Conservation (phyloP, 2,329 filamentous ascomycete species). For the Ilyonectria sp. region DNA sequence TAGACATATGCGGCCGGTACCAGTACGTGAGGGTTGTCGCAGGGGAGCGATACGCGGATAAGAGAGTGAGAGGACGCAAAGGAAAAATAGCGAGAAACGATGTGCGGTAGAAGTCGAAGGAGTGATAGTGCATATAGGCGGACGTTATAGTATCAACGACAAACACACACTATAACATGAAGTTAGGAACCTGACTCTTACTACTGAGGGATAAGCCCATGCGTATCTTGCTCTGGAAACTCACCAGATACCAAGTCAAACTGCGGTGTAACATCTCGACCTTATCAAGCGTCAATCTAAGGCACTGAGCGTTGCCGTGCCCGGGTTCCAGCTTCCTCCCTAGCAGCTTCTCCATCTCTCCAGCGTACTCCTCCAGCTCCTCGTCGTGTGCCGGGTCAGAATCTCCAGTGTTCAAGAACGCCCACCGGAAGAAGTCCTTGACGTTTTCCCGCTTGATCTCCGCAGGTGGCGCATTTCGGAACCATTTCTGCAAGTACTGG, state of each 20-base stretch:
- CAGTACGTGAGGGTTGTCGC: slow-evolving; percentile 70
- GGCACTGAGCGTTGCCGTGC: slow-evolving; percentile 64
- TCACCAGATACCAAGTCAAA: slow-evolving; percentile 70
- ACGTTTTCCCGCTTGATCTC: slow-evolving; percentile 73
- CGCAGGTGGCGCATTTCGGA: slow-evolving; percentile 64
- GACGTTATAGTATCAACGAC: slow-evolving; percentile 60
- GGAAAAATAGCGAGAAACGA: slow-evolving; percentile 67
- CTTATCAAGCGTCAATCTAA: slow-evolving; percentile 71
- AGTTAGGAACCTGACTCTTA: slow-evolving; percentile 27
- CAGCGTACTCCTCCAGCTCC: slow-evolving; percentile 70
- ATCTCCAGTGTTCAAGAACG: slow-evolving; percentile 66
- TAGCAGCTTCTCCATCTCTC: slow-evolving; percentile 65
- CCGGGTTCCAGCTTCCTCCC: slow-evolving; percentile 66
- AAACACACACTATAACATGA: slow-evolving; percentile 57
- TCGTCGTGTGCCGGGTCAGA: slow-evolving; percentile 61
- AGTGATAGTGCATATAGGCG: slow-evolving; percentile 55
- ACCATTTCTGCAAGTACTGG: slow-evolving; percentile 71
- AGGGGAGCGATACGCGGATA: slow-evolving; percentile 62
- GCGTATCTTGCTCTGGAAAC: slow-evolving; percentile 37
- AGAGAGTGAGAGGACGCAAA: slow-evolving; percentile 63
- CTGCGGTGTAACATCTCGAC: slow-evolving; percentile 70
- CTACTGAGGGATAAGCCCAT: background rate
- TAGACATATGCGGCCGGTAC: slow-evolving; percentile 73
- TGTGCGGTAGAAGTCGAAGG: slow-evolving; percentile 64
- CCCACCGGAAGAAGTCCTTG: slow-evolving; percentile 74